These are phyloP conservation scores for Eucalyptus polybractea DNA, from an alignment of 345 rosid genomes.

Conservation along the genomic window DNA sequence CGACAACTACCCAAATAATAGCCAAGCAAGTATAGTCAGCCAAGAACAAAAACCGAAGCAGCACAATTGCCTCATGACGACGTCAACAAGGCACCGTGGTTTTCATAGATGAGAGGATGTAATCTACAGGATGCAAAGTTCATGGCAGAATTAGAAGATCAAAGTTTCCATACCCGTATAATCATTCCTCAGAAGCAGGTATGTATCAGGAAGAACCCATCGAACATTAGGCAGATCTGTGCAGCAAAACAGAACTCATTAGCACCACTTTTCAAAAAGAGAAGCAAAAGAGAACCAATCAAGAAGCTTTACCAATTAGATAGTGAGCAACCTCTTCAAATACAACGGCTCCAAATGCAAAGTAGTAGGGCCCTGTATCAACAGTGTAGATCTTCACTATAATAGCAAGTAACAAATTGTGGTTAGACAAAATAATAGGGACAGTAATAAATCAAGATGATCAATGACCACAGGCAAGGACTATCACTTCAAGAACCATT, in stretches of 20 bases:
- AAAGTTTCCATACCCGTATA: conserved; percentile 40
- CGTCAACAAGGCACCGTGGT: not conserved
- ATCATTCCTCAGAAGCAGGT: conserved; percentile 48
- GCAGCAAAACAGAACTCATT: not conserved
- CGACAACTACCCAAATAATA: not conserved
- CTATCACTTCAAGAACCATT: not conserved
- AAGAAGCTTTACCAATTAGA: conserved; percentile 14
- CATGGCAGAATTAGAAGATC: not conserved
- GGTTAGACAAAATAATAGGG: not conserved
- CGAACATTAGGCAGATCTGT: conserved; percentile 69
- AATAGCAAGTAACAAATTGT: not conserved
- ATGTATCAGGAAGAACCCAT: conserved; percentile 97
- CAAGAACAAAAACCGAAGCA: not conserved
- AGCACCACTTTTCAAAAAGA: not conserved
- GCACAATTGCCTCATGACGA: not conserved
- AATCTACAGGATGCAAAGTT: not conserved
- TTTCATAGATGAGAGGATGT: not conserved
- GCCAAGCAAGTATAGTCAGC: not conserved
- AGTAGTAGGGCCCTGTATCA: conserved; percentile 50
- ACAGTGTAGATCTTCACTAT: conserved; percentile 54
- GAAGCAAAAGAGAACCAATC: not conserved
- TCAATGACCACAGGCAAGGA: not conserved
- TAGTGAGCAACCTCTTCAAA: conserved; percentile 10
- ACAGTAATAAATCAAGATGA: not conserved
- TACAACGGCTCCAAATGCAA: conserved; percentile 82